These are phyloP conservation scores for Leccinum disarticulatum DNA, from an alignment of 768 basidiomycete genomes.

Conservation along the genomic window DNA sequence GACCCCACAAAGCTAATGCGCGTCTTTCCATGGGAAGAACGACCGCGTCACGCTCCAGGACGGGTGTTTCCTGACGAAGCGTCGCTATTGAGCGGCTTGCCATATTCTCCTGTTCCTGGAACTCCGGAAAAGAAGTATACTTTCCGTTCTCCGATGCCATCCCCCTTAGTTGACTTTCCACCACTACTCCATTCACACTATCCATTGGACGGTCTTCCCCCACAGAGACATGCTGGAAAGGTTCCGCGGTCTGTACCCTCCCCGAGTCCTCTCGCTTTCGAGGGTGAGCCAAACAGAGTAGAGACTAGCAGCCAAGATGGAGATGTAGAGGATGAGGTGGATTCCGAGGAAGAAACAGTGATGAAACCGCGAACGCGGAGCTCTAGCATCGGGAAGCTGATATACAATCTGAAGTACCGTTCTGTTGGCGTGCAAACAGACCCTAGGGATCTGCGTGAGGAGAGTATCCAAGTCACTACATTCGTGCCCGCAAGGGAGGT, in stretches of 20 bases:
- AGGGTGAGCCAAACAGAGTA: slow-evolving; percentile 35
- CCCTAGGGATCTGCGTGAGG: slow-evolving; percentile 49
- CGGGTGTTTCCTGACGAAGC: slow-evolving; percentile 75
- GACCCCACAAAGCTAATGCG: slow-evolving; percentile 70
- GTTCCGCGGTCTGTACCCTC: slow-evolving; percentile 52
- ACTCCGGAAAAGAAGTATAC: slow-evolving; percentile 25
- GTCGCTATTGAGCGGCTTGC: slow-evolving; percentile 40
- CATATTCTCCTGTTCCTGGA: slow-evolving; percentile 35
- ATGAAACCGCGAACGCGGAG: slow-evolving; percentile 37
- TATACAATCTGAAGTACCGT: slow-evolving; percentile 47
- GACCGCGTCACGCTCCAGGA: slow-evolving; percentile 60
- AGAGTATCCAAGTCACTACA: slow-evolving; percentile 58
- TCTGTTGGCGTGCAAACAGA: slow-evolving; percentile 73
- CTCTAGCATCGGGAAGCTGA: slow-evolving; percentile 27
- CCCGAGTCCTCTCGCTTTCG: slow-evolving; percentile 33
- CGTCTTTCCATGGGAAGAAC: slow-evolving; percentile 96
- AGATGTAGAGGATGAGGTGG: slow-evolving; percentile 76
- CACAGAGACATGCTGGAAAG: slow-evolving; percentile 70
- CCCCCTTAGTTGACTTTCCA: slow-evolving; percentile 48
- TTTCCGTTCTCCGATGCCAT: slow-evolving; percentile 31
- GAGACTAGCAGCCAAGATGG: slow-evolving; percentile 80
- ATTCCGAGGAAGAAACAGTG: slow-evolving; percentile 46
- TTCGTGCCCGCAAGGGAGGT: slow-evolving; percentile 15
- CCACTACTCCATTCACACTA: slow-evolving; percentile 66
- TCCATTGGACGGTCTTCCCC: slow-evolving; percentile 84